A percentile compares a stretch with the other conserved stretches of the same genome.
Evolutionary conservation across 176 grass and related monocot genomes (phyloP).

Genomic region (Triticum timopheevii): DNA sequence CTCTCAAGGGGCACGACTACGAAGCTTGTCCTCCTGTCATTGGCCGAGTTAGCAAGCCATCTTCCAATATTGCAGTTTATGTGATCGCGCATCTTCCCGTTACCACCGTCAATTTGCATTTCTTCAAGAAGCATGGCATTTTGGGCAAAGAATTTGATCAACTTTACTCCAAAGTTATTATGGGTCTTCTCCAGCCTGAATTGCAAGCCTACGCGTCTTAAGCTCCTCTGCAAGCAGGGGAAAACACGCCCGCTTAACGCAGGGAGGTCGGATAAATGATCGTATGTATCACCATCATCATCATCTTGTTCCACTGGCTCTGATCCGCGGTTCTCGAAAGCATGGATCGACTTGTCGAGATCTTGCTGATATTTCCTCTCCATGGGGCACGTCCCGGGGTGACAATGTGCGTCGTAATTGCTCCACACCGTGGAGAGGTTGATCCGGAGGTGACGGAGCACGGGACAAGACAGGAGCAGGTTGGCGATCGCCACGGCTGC

Average conservation of each 20-base stretch:
- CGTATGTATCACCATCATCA: background rate
- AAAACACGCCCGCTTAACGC: background rate
- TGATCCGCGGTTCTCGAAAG: background rate
- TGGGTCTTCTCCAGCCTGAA: background rate
- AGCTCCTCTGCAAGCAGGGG: background rate
- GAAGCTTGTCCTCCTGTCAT: background rate
- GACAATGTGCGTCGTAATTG: accelerated
- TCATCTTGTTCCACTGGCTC: background rate
- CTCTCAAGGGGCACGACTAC: background rate
- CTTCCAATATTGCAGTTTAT: background rate
- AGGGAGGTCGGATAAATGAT: background rate
- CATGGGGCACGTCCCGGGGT: background rate
- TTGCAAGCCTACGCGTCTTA: background rate
- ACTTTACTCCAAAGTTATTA: background rate
- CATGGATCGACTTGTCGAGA: background rate
- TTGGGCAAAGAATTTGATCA: background rate
- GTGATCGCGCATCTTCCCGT: background rate
- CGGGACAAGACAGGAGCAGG: background rate
- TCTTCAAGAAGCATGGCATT: background rate
- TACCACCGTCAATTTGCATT: background rate
- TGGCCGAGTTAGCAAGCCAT: background rate
- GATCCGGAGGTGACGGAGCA: background rate
- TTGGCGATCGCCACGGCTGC: background rate
- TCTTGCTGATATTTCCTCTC: background rate
- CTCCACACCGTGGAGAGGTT: background rate